Evolutionary conservation across 176 grass and related monocot species (phyloP).

Genomic region (Oryza coarctata): DNA sequence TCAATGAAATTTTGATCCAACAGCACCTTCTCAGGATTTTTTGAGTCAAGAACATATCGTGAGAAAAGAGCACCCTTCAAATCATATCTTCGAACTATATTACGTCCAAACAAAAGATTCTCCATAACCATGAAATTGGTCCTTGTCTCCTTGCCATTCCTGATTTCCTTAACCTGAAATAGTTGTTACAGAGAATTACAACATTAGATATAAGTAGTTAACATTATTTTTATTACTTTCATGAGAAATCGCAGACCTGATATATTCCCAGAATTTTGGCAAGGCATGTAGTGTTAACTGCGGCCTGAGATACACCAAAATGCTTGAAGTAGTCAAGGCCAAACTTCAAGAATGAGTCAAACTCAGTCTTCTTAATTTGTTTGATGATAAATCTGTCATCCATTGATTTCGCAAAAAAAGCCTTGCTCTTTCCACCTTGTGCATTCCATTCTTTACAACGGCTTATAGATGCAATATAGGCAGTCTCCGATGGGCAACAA

Average conservation of each 20-base stretch:
- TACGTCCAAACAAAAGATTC: slow-evolving; percentile 85
- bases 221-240: neutral
- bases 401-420: slow-evolving; percentile 80
- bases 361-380: slow-evolving; percentile 85
- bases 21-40: slow-evolving; percentile 51
- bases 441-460: slow-evolving; percentile 88
- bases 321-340: slow-evolving; percentile 90
- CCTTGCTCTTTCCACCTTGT: slow-evolving; percentile 87
- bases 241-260: slow-evolving; percentile 54
- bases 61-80: slow-evolving; percentile 86
- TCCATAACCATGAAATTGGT: slow-evolving; percentile 95
- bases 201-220: slow-evolving; percentile 13
- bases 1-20: slow-evolving; percentile 97
- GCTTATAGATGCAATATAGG: slow-evolving; percentile 79
- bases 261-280: slow-evolving; percentile 93
- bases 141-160: slow-evolving; percentile 70
- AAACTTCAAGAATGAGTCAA: slow-evolving; percentile 93
- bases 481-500: slow-evolving; percentile 78
- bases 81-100: slow-evolving; percentile 72
- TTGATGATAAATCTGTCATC: slow-evolving; percentile 98
- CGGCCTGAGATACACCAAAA: slow-evolving; percentile 54
- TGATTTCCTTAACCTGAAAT: slow-evolving; percentile 65
- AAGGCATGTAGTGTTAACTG: slow-evolving; percentile 72
- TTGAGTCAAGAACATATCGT: slow-evolving; percentile 56
- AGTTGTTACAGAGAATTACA: slow-evolving; percentile 32